Evolutionary conservation across 805 yeast species (phyloP), one percentile per base, ranked within the genome.

Genomic region (Lachancea waltii): DNA sequence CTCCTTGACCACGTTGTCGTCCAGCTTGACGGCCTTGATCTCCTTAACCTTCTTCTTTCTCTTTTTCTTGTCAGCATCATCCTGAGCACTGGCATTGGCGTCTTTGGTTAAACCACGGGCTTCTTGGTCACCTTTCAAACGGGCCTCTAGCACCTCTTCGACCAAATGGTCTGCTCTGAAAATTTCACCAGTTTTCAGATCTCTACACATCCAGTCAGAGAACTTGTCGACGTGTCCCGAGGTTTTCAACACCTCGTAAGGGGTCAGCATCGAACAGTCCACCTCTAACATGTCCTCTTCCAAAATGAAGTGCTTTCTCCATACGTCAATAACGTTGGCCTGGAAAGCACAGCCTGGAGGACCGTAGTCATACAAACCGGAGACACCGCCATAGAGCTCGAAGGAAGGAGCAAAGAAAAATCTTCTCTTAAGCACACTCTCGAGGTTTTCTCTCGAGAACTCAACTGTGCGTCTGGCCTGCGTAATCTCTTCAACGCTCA

Each of bases 261-360:
- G 99, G 34, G 99, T 92, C 66, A 92, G 72, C 89, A 92, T 89
- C 42, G 98, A 86, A 65, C 94, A 81, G 70, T 94, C 98, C 45
- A 92, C 97, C 68, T 92, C 99, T 58, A 89, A 75, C 97, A 92
- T 92, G 59, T 92, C 97, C 69, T 92, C 99, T 67, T 92, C 97
- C 50, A 94, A 70, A 45, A 92, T 80, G 63, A 92, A 92, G 67
- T 92, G 99, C 64, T 89, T 90, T 72, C 97, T 83, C 98, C 98
- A 92, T 35, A 77, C 73, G 58, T 94, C 99, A 45, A 92, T 71
- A 46, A 92, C 74, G 64, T 92, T 90, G 55, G 97, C 95, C 71
- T 90, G 97, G 67, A 92, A 77, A 9, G 97, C 94, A 70, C 97
- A 90, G 46, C 98, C 98, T 62, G 98, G 97, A 47, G 99, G 99